Percentiles rank a stretch among this genome's conserved stretches.
Evolutionary conservation across 306 rosid genomes (phyloP).

Genomic region (Casuarina glauca): DNA sequence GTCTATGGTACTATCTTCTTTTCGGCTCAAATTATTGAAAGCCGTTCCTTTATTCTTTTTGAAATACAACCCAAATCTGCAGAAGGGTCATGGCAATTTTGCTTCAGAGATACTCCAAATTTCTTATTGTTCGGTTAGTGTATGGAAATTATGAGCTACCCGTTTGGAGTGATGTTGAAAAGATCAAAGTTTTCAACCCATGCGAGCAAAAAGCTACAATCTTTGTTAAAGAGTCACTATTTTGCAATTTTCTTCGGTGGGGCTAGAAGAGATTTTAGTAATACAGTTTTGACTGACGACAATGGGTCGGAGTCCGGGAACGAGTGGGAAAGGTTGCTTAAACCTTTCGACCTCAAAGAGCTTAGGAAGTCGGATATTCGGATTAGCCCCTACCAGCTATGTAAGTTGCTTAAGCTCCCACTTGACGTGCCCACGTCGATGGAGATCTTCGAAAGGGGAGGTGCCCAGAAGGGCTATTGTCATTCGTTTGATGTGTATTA

Average conservation of each 20-base stretch:
- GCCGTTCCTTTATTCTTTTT: background rate
- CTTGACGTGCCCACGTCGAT: slow-evolving; percentile 70
- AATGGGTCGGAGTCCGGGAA: slow-evolving; percentile 52
- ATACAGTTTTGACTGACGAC: slow-evolving; percentile 5
- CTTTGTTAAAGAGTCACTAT: slow-evolving; percentile 39
- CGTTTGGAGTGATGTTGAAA: slow-evolving; percentile 42
- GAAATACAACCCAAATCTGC: background rate
- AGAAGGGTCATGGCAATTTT: slow-evolving; percentile 2
- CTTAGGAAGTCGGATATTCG: slow-evolving; percentile 54
- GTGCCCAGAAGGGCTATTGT: slow-evolving; percentile 67
- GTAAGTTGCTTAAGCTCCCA: slow-evolving; percentile 70
- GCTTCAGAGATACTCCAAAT: background rate
- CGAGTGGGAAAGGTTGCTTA: slow-evolving; percentile 81
- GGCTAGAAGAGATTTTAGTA: slow-evolving; percentile 23
- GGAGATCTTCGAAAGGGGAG: slow-evolving; percentile 68
- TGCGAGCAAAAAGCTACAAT: slow-evolving; percentile 27
- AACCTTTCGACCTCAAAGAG: slow-evolving; percentile 76
- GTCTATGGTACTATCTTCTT: background rate
- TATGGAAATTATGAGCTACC: background rate
- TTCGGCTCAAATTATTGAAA: background rate
- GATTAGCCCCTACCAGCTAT: slow-evolving; percentile 71
- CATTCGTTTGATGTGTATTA: slow-evolving; percentile 70
- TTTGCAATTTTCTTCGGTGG: slow-evolving; percentile 43
- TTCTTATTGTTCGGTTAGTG: slow-evolving; percentile 1
- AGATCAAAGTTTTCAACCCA: slow-evolving; percentile 32